phyloP scores from a whole-genome alignment of 495 filamentous ascomycete genomes.

The Penicillium canescens region DNA sequence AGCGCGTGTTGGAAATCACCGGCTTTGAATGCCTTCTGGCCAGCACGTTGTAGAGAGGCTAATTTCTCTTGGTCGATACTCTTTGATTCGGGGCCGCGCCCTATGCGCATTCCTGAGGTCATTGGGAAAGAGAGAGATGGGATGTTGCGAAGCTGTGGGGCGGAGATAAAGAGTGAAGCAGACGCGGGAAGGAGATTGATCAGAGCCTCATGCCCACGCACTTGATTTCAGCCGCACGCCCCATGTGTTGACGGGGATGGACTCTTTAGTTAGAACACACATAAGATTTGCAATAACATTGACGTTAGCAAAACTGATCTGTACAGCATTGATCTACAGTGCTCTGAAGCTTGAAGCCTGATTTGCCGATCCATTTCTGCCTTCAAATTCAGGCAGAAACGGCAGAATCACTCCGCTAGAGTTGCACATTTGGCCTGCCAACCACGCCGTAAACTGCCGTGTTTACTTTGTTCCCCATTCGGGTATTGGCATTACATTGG shows the following conservation, averaged over 20 bases:
- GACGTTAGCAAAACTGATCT: no score
- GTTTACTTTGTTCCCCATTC: constrained; percentile 50
- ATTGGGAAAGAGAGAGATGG: no score
- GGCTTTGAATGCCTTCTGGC: constrained; percentile 42
- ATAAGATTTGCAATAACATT: no score
- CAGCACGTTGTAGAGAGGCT: constrained; percentile 29
- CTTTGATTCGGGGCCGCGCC: not conserved
- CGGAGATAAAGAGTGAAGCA: no score
- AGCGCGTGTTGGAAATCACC: constrained; percentile 43
- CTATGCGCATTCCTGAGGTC: not conserved
- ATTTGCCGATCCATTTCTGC: not conserved
- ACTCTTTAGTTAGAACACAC: no score
- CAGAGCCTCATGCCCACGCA: no score
- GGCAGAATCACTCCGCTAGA: not conserved
- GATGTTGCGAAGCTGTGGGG: no score
- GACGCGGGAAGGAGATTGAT: no score
- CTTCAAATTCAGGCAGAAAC: not conserved
- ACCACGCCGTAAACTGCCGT: constrained; percentile 24
- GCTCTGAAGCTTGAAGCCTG: no score
- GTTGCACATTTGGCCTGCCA: constrained; percentile 19
- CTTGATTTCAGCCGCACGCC: no score
- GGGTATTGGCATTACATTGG: constrained; percentile 25
- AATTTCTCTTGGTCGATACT: constrained; percentile 1
- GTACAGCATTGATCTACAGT: no score
- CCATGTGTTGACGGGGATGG: no score